phyloP scores from a whole-genome alignment of 2,329 filamentous ascomycete genomes.

The Colletotrichum truncatum region DNA sequence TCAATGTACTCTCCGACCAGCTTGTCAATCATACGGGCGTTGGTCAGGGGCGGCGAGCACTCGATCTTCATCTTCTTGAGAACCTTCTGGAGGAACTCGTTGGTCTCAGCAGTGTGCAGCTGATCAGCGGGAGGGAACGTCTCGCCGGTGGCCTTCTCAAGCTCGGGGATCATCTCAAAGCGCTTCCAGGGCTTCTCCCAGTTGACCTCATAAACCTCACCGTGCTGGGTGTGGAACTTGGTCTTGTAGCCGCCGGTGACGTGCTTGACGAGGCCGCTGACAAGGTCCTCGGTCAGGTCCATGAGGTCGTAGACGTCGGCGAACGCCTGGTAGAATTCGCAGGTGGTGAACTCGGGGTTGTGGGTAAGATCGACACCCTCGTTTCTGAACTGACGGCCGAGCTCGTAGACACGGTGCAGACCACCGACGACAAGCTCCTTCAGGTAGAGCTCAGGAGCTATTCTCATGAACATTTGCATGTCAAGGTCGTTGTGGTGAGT shows the following conservation, averaged over 20 bases:
- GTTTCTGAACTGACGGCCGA: conserved; percentile 95
- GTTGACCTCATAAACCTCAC: conserved; percentile 90
- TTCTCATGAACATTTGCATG: conserved; percentile 88
- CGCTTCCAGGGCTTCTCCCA: conserved; percentile 95
- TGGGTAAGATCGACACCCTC: conserved; percentile 92
- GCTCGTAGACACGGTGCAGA: conserved; percentile 92
- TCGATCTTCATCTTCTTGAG: conserved; percentile 92
- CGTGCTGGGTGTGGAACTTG: conserved; percentile 84
- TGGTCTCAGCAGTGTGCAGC: conserved; percentile 89
- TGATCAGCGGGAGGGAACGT: conserved; percentile 92
- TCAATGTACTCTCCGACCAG: conserved; percentile 95
- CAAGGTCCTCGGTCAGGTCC: conserved; percentile 91
- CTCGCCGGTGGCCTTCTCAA: conserved; percentile 90
- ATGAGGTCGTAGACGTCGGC: conserved; percentile 90
- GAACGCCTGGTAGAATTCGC: conserved; percentile 97
- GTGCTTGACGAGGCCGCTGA: conserved; percentile 88
- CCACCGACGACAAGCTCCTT: conserved; percentile 97
- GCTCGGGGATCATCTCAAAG: conserved; percentile 93
- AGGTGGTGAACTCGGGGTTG: conserved; percentile 98
- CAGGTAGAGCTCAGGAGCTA: conserved; percentile 91
- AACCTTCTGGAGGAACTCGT: conserved; percentile 84
- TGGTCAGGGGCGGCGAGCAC: conserved; percentile 90
- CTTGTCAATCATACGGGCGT: conserved; percentile 96
- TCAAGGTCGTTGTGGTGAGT: conserved; percentile 97
- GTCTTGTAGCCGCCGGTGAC: conserved; percentile 88